Percentiles rank a stretch among this genome's conserved stretches.
Evolutionary conservation across 2,329 filamentous ascomycete genomes (phyloP).

Genomic region (Gnomoniopsis smithogilvyi): DNA sequence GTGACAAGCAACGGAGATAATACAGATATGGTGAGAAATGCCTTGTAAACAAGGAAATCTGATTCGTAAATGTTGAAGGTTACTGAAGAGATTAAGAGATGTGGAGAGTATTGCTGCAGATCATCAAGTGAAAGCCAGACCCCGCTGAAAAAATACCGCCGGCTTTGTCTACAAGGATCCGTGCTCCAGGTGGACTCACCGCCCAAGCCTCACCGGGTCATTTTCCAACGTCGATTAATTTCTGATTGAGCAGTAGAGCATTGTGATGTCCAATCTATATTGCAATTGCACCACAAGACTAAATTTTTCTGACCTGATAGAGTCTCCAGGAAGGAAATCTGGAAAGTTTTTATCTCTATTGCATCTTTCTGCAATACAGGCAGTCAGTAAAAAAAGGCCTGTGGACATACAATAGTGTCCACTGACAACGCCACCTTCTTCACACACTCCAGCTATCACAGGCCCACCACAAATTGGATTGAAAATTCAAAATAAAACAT

Average conservation of each 20-base stretch:
- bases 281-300: too few species aligned
- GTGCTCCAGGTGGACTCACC: not conserved
- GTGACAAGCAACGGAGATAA: not conserved
- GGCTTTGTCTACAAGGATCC: not conserved
- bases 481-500: too few species aligned
- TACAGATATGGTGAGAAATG: not conserved
- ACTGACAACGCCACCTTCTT: too few species aligned
- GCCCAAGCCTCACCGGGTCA: not conserved
- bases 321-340: too few species aligned
- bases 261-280: too few species aligned
- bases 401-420: too few species aligned
- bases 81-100: not conserved
- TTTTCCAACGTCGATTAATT: not conserved
- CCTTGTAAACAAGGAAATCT: not conserved
- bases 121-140: not conserved
- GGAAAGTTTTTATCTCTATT: too few species aligned
- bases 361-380: too few species aligned
- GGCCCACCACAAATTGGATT: too few species aligned
- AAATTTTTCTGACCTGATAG: too few species aligned
- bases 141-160: constrained; percentile 8
- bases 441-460: too few species aligned
- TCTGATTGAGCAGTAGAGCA: not conserved
- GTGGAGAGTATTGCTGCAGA: not conserved
- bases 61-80: not conserved
- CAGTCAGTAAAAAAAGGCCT: too few species aligned